Evolutionary conservation across 345 rosid species (phyloP), one percentile per base, ranked within the genome.

Genomic region (Raphanus raphanistrum): DNA sequence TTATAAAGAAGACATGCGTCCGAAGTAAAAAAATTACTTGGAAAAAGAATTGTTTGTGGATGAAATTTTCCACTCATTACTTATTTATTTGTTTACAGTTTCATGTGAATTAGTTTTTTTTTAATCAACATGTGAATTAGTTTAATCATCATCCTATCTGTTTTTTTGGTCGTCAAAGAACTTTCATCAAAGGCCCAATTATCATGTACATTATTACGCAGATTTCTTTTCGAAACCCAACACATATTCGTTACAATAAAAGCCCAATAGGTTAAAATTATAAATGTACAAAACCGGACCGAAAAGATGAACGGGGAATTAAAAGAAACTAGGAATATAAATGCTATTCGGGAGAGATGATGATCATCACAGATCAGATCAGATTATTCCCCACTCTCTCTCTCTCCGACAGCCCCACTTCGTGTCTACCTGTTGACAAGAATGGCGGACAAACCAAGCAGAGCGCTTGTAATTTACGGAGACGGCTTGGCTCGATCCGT

Each of bases 401-500:
- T 21, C 29, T 59, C 2, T 35, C 57, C 1, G 55, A 35, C 32
- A n/a, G 55, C 5, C 1, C 4, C 2, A 13, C 0, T 57, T 17
- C 36, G 2, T 11, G 9, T 28, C 3, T 11, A 16, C 13, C 59
- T 2, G 32, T 66, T 5, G 64, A 70, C 82, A 76, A 77, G 72
- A 80, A 92, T 94, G 98, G 98, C 97, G 79, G 98, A 89, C 88
- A 90, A 90, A 82, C 85, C 98, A 58, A 94, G 98, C 94, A 86
- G 92, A 81, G 87, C 86, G 1, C 54, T 94, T 78, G 85, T 92
- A 33, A 28, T 92, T 59, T 88, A 85, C 85, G 98, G 98, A 58
- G 97, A 94, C 69, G 98, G 97, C 10, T 84, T 89, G 79, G 95
- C 92, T 25, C 85, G 88, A 43, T 84, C 81, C 77, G 60, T 90